Percentiles rank a stretch among this genome's conserved stretches.
These are phyloP conservation scores for Zymoseptoria tritici DNA, from an alignment of 2,329 filamentous ascomycete species.

Conservation along the genomic window DNA sequence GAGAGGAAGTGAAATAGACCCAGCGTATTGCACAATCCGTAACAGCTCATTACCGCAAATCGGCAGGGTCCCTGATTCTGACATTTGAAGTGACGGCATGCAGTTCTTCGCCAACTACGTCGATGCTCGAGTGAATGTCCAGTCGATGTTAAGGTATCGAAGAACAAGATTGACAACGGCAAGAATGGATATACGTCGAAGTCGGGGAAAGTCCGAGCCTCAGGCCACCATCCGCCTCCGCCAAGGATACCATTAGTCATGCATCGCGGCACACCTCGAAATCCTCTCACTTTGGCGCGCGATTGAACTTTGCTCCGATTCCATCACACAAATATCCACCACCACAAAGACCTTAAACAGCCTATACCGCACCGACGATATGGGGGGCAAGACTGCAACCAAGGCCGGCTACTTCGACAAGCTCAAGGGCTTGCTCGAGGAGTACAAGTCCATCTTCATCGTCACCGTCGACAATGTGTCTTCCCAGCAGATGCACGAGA, in stretches of 20 bases:
- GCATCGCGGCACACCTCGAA: neutral
- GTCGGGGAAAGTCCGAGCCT: neutral
- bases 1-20: too few relatives aligned
- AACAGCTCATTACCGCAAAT: too few relatives aligned
- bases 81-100: too few relatives aligned
- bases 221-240: neutral
- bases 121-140: neutral
- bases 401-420: slow-evolving; percentile 99
- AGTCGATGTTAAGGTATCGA: too few relatives aligned
- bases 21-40: too few relatives aligned
- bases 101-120: too few relatives aligned
- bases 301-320: neutral
- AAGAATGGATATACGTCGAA: too few relatives aligned
- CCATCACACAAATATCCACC: slow-evolving; percentile 1
- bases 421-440: slow-evolving; percentile 94
- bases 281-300: neutral
- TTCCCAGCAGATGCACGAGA: slow-evolving; percentile 99
- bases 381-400: slow-evolving; percentile 67
- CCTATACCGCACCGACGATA: slow-evolving; percentile 31
- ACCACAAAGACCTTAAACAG: slow-evolving; percentile 25
- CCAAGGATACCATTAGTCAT: neutral
- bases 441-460: slow-evolving; percentile 97
- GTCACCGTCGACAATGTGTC: slow-evolving; percentile 81
- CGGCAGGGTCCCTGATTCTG: too few relatives aligned
- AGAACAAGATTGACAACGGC: too few relatives aligned